These are phyloP conservation scores for Phytophthora syringae DNA, from an alignment of 352 stramenopile genomes.

Conservation along the genomic window DNA sequence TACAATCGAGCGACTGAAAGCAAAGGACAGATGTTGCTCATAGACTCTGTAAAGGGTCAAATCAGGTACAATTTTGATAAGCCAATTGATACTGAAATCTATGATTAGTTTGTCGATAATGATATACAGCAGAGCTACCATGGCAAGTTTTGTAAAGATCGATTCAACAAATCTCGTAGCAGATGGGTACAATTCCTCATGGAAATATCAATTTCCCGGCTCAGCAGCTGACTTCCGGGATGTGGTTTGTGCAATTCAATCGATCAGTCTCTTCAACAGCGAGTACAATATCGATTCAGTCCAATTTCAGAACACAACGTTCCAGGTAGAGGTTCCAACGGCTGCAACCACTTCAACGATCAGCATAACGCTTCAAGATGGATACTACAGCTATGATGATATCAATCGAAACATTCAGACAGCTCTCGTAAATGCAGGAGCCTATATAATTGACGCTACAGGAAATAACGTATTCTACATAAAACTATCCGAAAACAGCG, in stretches of 20 bases:
- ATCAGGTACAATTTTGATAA: constrained; percentile 11
- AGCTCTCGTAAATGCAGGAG: constrained; percentile 1
- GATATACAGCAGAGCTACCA: neutral
- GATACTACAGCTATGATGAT: constrained; percentile 6
- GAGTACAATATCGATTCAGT: constrained; percentile 9
- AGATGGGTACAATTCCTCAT: neutral
- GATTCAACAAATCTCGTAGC: neutral
- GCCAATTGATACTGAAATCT: neutral
- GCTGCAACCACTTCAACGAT: constrained; percentile 7
- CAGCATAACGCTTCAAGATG: neutral
- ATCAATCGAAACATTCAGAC: constrained; percentile 8
- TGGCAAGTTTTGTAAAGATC: neutral
- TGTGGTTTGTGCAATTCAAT: neutral
- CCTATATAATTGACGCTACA: neutral
- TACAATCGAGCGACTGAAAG: constrained; percentile 10
- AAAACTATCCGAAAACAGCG: constrained; percentile 1
- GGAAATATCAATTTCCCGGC: neutral
- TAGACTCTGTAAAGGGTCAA: constrained; percentile 17
- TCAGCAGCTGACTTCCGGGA: neutral
- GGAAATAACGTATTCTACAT: constrained; percentile 8
- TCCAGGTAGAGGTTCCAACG: constrained; percentile 6
- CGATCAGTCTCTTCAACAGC: neutral
- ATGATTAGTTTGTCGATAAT: neutral
- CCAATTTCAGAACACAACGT: constrained; percentile 2
- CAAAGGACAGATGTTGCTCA: constrained; percentile 19